phyloP scores from a whole-genome alignment of 768 basidiomycete genomes.

The Collybiopsis confluens region DNA sequence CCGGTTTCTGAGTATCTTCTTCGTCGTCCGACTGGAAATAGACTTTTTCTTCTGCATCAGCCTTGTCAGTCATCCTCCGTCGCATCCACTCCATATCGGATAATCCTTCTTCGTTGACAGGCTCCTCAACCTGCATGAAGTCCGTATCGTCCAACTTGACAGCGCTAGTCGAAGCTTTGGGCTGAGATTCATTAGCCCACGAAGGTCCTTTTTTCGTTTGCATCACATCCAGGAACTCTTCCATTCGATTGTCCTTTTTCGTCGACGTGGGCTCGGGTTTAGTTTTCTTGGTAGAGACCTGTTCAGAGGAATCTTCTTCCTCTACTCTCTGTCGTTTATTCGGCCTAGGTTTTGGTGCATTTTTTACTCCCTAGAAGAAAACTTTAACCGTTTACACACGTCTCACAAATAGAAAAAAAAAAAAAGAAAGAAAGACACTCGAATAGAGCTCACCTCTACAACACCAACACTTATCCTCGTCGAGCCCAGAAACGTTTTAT shows the following conservation, averaged over 20 bases:
- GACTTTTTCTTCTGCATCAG: constrained; percentile 39
- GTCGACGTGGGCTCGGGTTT: constrained; percentile 14
- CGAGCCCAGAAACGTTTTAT: constrained; percentile 79
- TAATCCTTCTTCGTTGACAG: constrained; percentile 30
- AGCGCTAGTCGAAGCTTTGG: constrained; percentile 6
- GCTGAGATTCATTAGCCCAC: constrained; percentile 55
- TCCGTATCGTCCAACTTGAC: constrained; percentile 11
- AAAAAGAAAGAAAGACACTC: constrained; percentile 12
- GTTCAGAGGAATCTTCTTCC: constrained; percentile 16
- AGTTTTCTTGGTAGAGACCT: constrained; percentile 4
- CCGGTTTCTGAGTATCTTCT: constrained; percentile 16
- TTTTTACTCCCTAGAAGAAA: constrained; percentile 59
- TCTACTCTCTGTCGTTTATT: constrained; percentile 58
- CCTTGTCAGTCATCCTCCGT: constrained; percentile 50
- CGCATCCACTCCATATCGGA: constrained; percentile 79
- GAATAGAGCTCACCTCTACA: constrained; percentile 73
- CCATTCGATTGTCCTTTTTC: constrained; percentile 40
- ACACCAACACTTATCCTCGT: constrained; percentile 70
- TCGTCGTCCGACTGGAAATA: constrained; percentile 67
- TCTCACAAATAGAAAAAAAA: constrained; percentile 1
- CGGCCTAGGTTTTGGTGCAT: constrained; percentile 62
- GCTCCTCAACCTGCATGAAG: constrained; percentile 9
- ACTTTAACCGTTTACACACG: too few relatives aligned
- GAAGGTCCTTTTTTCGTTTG: constrained; percentile 55
- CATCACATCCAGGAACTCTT: constrained; percentile 77